Conservation (phyloP, 1,284 basidiomycete species). For the Puccinia polysora region DNA sequence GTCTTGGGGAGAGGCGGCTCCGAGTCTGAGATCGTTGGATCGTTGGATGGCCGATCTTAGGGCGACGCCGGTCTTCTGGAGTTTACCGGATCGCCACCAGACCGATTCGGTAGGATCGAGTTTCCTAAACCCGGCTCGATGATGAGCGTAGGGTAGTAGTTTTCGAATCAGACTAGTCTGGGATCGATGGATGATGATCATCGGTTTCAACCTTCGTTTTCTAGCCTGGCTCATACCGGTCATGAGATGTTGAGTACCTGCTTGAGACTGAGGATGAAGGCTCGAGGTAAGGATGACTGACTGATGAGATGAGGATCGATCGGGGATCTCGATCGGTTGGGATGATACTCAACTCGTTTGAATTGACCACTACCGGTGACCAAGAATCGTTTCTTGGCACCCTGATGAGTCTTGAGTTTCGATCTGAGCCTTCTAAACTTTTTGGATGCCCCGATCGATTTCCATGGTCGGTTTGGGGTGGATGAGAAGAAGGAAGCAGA, state of each 20-base stretch:
- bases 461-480: conserved; percentile 6
- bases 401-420: conserved; percentile 34
- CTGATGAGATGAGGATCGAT: not conserved
- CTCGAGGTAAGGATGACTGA: not conserved
- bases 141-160: conserved; percentile 20
- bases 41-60: conserved; percentile 5
- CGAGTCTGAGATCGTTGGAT: too few species aligned
- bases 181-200: conserved; percentile 28
- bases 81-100: conserved; percentile 29
- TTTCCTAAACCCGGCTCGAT: conserved; percentile 37
- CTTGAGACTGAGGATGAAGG: conserved; percentile 9
- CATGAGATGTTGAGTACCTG: conserved; percentile 39
- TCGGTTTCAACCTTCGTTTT: conserved; percentile 24
- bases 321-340: not conserved
- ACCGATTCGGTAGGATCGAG: conserved; percentile 26
- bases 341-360: conserved; percentile 24
- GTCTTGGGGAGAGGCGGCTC: too few species aligned
- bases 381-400: conserved; percentile 36
- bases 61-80: conserved; percentile 23
- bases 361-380: conserved; percentile 39
- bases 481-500: conserved; percentile 4
- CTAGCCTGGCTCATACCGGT: conserved; percentile 6
- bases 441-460: conserved; percentile 22
- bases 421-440: conserved; percentile 22
- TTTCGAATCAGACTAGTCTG: conserved; percentile 12